Conservation (phyloP, 768 basidiomycete genomes). For the Calvatia gigantea region DNA sequence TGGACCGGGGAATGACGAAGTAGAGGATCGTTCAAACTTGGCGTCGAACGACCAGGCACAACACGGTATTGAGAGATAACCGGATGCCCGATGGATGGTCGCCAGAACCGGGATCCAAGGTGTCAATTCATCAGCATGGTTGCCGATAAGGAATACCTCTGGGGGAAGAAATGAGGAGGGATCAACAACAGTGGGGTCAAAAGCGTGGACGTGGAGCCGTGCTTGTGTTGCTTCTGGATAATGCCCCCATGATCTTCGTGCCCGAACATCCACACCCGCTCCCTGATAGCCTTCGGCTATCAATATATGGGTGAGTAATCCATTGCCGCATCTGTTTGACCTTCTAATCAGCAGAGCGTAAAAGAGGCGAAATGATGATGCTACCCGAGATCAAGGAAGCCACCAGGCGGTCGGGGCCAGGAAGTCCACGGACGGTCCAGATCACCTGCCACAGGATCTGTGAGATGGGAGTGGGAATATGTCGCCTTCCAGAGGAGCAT, state of each 20-base stretch:
- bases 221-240: constrained; percentile 65
- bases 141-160: constrained; percentile 80
- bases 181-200: constrained; percentile 52
- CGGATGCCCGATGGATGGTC: constrained; percentile 53
- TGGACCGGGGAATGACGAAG: constrained; percentile 26
- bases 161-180: constrained; percentile 28
- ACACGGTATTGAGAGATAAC: constrained; percentile 85
- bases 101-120: constrained; percentile 91
- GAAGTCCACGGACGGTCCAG: constrained; percentile 50
- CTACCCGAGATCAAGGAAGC: constrained; percentile 88
- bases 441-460: constrained; percentile 8
- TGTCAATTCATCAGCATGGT: constrained; percentile 95
- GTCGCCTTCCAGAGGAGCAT: constrained; percentile 88
- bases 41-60: constrained; percentile 82
- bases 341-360: not conserved
- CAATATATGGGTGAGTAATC: constrained; percentile 87
- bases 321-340: constrained; percentile 78
- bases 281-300: constrained; percentile 81
- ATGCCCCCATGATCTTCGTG: constrained; percentile 78
- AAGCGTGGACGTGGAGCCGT: constrained; percentile 61
- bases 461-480: constrained; percentile 30
- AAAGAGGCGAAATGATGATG: constrained; percentile 15
- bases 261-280: constrained; percentile 81
- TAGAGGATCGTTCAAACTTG: constrained; percentile 52
- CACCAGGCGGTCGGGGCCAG: constrained; percentile 80